phyloP scores from a whole-genome alignment of 2,329 filamentous ascomycete genomes.

The Cercospora berteroae region DNA sequence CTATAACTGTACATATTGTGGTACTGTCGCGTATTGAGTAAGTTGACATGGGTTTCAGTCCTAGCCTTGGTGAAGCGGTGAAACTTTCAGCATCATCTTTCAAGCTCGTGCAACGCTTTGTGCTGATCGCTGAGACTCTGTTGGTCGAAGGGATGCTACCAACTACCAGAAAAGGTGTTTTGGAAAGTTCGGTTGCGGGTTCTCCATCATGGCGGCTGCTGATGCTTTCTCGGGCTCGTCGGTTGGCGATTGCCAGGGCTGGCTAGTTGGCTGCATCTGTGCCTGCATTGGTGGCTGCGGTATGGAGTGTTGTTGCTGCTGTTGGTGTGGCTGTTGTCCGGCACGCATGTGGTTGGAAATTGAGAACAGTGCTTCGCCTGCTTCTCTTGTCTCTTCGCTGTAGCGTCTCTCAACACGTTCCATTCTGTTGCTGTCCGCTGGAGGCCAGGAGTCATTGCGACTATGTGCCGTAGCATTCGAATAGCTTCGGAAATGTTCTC shows the following conservation, averaged over 20 bases:
- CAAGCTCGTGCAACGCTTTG: not conserved
- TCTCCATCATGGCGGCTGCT: not conserved
- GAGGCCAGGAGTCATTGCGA: conserved; percentile 11
- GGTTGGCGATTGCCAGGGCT: conserved; percentile 10
- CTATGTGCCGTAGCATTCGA: not conserved
- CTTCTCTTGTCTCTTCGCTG: conserved; percentile 26
- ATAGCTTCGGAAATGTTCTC: not conserved
- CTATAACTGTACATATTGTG: not conserved
- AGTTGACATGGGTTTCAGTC: not conserved
- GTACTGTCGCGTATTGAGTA: not conserved
- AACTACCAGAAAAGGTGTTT: conserved; percentile 26
- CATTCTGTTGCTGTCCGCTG: not conserved
- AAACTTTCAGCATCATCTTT: conserved; percentile 5
- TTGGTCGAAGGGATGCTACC: not conserved
- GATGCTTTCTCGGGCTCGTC: not conserved
- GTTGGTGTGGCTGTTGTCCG: conserved; percentile 4
- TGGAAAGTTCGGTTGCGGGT: conserved; percentile 19
- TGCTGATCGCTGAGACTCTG: not conserved
- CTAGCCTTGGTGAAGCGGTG: not conserved
- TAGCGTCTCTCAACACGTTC: conserved; percentile 19
- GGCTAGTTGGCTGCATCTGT: conserved; percentile 1
- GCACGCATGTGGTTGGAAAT: conserved; percentile 22
- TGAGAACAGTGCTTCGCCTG: conserved; percentile 25
- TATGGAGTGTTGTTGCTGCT: conserved; percentile 4
- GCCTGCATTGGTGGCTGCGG: conserved; percentile 3